Evolutionary conservation across 495 filamentous ascomycete species (phyloP).

Genomic region (Neurospora sp.): DNA sequence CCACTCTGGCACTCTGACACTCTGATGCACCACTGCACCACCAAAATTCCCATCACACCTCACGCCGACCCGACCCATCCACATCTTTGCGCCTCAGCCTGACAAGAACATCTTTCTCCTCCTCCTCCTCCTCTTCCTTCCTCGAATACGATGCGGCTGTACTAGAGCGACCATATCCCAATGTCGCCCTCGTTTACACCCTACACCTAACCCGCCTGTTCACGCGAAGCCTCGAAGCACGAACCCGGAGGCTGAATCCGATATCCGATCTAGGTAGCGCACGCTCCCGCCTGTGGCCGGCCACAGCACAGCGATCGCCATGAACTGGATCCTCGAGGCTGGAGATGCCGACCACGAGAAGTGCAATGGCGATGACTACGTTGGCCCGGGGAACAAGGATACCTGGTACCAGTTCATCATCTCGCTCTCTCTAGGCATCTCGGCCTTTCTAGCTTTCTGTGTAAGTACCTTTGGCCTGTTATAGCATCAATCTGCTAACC

Average conservation of each 20-base stretch:
- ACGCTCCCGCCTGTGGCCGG: neutral
- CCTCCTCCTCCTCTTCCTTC: neutral
- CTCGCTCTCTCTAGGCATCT: conserved; percentile 39
- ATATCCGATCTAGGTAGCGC: neutral
- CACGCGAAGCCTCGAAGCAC: neutral
- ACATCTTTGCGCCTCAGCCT: neutral
- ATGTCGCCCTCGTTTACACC: neutral
- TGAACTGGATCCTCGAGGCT: conserved; percentile 11
- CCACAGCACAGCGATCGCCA: conserved; percentile 3
- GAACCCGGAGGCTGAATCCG: neutral
- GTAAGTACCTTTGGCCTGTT: conserved; percentile 21
- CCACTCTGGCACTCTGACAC: neutral
- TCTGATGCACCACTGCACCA: neutral
- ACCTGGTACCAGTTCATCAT: conserved; percentile 44
- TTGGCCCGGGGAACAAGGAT: conserved; percentile 28
- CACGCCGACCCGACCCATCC: neutral
- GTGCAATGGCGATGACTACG: conserved; percentile 22
- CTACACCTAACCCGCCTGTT: neutral
- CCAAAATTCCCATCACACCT: neutral
- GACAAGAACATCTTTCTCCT: neutral
- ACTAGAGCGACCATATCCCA: neutral
- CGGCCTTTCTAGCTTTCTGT: conserved; percentile 44
- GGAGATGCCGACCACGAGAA: conserved; percentile 8
- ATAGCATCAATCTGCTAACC: neutral
- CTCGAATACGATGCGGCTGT: neutral